A percentile compares a stretch with the other conserved stretches of the same genome.
Evolutionary conservation across 257 asterid species (phyloP).

Genomic region (Solanum pennellii): DNA sequence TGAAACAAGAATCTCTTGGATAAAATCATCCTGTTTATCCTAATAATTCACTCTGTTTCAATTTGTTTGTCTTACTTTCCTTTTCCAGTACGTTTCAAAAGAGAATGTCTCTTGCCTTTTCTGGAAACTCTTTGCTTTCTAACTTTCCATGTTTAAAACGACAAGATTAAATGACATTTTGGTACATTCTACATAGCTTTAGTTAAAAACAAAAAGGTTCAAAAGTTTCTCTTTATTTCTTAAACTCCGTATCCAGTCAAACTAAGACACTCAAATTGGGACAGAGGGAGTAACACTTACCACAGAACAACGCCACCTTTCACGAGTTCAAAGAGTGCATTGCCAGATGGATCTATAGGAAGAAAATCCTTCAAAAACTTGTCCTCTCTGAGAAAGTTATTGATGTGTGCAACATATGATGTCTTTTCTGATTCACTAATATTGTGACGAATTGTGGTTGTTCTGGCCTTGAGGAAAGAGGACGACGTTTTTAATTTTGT

Average conservation of each 20-base stretch:
- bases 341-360: conserved; percentile 67
- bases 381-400: conserved; percentile 68
- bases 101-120: not conserved
- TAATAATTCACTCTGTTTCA: not conserved
- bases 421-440: conserved; percentile 81
- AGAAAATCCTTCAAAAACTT: conserved; percentile 59
- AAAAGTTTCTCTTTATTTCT: not conserved
- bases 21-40: not conserved
- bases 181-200: not conserved
- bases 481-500: conserved; percentile 27
- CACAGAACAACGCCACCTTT: conserved; percentile 92
- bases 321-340: conserved; percentile 75
- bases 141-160: not conserved
- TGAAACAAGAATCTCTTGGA: not conserved
- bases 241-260: not conserved
- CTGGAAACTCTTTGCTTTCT: not conserved
- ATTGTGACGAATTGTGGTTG: conserved; percentile 84
- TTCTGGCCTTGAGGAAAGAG: conserved; percentile 75
- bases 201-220: not conserved
- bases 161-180: not conserved
- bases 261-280: not conserved
- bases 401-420: conserved; percentile 66
- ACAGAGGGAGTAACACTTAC: conserved; percentile 13
- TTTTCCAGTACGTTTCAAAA: not conserved
- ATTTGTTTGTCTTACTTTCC: not conserved